A percentile compares a stretch with the other conserved stretches of the same genome.
Evolutionary conservation across 1,284 basidiomycete genomes (phyloP).

Genomic region (Pseudozyma hubeiensis): DNA sequence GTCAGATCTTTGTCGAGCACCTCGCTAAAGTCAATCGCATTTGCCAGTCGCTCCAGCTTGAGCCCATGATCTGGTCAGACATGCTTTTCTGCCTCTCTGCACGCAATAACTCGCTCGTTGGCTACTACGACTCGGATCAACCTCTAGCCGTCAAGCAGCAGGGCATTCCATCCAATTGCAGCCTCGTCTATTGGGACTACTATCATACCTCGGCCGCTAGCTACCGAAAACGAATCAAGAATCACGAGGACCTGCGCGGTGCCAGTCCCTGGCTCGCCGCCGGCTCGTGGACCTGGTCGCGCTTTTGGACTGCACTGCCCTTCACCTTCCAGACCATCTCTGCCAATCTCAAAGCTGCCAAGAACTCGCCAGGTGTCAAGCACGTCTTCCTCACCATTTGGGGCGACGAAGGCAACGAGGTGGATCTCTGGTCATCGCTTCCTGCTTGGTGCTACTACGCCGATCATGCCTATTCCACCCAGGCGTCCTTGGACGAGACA

Average conservation of each 20-base stretch:
- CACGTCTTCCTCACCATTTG: constrained; percentile 69
- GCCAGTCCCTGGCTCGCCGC: constrained; percentile 68
- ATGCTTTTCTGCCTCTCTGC: constrained; percentile 69
- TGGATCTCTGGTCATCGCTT: constrained; percentile 52
- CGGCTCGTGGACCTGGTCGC: constrained; percentile 69
- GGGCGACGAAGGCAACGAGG: constrained; percentile 70
- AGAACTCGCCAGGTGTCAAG: constrained; percentile 59
- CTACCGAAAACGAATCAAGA: constrained; percentile 66
- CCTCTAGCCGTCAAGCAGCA: constrained; percentile 36
- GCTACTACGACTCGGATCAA: constrained; percentile 65
- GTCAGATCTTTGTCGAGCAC: constrained; percentile 55
- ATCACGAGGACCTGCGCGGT: constrained; percentile 64
- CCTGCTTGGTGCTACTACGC: constrained; percentile 66
- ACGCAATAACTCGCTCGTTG: constrained; percentile 67
- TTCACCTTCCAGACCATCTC: constrained; percentile 69
- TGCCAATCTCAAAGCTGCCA: constrained; percentile 68
- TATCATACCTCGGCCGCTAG: constrained; percentile 62
- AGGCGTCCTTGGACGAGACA: background rate
- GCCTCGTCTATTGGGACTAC: constrained; percentile 67
- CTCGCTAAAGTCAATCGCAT: constrained; percentile 67
- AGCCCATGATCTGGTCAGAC: constrained; percentile 69
- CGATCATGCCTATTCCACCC: constrained; percentile 64
- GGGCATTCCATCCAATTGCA: constrained; percentile 63
- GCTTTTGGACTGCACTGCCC: constrained; percentile 70
- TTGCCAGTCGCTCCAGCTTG: constrained; percentile 52